Evolutionary conservation across 768 basidiomycete genomes (phyloP).

Genomic region (Boletellus ananas): DNA sequence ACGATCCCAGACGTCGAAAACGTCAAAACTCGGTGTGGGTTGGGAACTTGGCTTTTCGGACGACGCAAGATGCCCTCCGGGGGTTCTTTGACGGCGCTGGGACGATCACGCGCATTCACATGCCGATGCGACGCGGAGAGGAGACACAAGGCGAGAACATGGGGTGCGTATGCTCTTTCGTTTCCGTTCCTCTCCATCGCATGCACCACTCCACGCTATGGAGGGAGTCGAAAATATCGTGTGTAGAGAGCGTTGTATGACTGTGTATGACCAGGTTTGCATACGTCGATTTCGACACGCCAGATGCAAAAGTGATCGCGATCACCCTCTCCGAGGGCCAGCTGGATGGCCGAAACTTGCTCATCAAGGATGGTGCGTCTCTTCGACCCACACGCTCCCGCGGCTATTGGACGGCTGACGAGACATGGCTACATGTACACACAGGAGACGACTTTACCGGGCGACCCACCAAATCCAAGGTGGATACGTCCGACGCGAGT

Average conservation of each 20-base stretch:
- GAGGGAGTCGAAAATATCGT: not conserved
- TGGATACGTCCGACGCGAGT: constrained; percentile 29
- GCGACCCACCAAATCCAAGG: constrained; percentile 48
- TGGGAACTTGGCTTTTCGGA: constrained; percentile 90
- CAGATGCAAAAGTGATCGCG: constrained; percentile 69
- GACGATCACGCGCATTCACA: constrained; percentile 75
- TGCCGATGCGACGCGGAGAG: constrained; percentile 73
- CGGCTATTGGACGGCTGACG: too few species aligned
- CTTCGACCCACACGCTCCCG: not conserved
- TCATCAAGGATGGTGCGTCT: constrained; percentile 86
- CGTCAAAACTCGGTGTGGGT: constrained; percentile 93
- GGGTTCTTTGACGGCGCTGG: constrained; percentile 68
- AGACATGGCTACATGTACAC: not conserved
- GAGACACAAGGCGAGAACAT: constrained; percentile 63
- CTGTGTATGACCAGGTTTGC: constrained; percentile 63
- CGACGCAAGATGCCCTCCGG: constrained; percentile 67
- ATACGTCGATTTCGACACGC: constrained; percentile 88
- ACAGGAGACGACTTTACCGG: constrained; percentile 74
- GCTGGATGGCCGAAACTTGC: constrained; percentile 78
- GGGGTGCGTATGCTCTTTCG: constrained; percentile 50
- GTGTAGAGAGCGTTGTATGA: constrained; percentile 4
- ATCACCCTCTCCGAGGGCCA: constrained; percentile 78
- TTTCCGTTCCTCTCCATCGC: too few species aligned
- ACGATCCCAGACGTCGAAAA: constrained; percentile 34
- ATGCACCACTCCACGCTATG: not conserved